phyloP scores from a whole-genome alignment of 768 basidiomycete genomes.

The Solioccasus polychromus region DNA sequence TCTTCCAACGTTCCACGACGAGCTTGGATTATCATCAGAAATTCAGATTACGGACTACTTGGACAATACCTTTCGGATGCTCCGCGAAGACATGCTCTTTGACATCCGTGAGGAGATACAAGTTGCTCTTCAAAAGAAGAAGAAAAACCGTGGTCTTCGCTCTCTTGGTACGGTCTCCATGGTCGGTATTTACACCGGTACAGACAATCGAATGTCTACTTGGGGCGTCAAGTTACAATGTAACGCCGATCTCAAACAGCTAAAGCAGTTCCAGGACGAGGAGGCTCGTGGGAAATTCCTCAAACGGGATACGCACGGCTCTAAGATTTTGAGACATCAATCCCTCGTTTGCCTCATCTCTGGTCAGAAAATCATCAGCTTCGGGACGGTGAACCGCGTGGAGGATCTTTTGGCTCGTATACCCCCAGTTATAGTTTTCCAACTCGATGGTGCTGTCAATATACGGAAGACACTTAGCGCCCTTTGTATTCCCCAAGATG shows the following conservation, averaged over 20 bases:
- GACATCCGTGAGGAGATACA: conserved; percentile 55
- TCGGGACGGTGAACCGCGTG: conserved; percentile 53
- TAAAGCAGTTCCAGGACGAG: conserved; percentile 22
- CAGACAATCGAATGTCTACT: conserved; percentile 21
- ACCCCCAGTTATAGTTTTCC: conserved; percentile 51
- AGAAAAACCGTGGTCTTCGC: conserved; percentile 35
- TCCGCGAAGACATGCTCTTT: conserved; percentile 62
- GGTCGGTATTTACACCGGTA: conserved; percentile 34
- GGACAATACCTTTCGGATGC: conserved; percentile 63
- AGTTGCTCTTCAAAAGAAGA: conserved; percentile 34
- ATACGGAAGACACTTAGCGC: conserved; percentile 37
- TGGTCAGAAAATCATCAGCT: conserved; percentile 47
- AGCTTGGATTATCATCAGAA: conserved; percentile 16
- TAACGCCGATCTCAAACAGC: conserved; percentile 32
- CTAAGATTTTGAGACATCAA: conserved; percentile 48
- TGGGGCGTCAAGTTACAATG: conserved; percentile 44
- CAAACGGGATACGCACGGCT: conserved; percentile 29
- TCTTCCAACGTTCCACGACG: conserved; percentile 31
- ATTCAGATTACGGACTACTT: conserved; percentile 43
- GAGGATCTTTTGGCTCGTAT: conserved; percentile 47
- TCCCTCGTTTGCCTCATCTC: conserved; percentile 51
- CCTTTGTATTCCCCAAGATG: conserved; percentile 31
- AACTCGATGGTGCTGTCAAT: conserved; percentile 45
- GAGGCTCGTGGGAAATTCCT: conserved; percentile 35
- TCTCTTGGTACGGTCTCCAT: conserved; percentile 31